Evolutionary conservation across 352 stramenopile species (phyloP), one percentile per base, ranked within the genome.

Genomic region (Plasmopara viticola): DNA sequence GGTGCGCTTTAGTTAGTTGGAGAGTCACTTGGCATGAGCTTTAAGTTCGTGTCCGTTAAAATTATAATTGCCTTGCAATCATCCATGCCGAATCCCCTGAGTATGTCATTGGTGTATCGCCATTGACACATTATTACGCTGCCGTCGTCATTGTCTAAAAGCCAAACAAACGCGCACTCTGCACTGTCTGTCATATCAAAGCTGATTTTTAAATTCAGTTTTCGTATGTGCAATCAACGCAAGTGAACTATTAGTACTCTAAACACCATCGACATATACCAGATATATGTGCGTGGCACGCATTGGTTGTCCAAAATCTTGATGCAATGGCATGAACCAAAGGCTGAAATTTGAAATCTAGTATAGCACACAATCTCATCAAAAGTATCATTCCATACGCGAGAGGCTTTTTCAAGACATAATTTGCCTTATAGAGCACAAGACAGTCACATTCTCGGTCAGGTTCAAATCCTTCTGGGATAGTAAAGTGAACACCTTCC

Each of bases 401-500:
- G n/a, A n/a, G n/a, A n/a, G n/a, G n/a, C n/a, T n/a, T n/a, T n/a
- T n/a, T n/a, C n/a, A n/a, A n/a, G n/a, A n/a, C n/a, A n/a, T n/a
- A n/a, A n/a, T n/a, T n/a, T n/a, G n/a, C n/a, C n/a, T n/a, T n/a
- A n/a, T n/a, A n/a, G n/a, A n/a, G n/a, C n/a, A n/a, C n/a, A n/a
- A n/a, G n/a, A n/a, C n/a, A n/a, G n/a, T n/a, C n/a, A n/a, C n/a
- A n/a, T n/a, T n/a, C n/a, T n/a, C n/a, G n/a, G n/a, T n/a, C n/a
- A n/a, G n/a, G n/a, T n/a, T n/a, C n/a, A n/a, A n/a, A n/a, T n/a
- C n/a, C n/a, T n/a, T n/a, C n/a, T n/a, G n/a, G n/a, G n/a, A 13
- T 9, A 49, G 38, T 9, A n/a, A 20, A 49, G 29, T 38, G 44
- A 37, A 59, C 30, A 12, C 39, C 10, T 14, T 53, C 53, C 31